Conservation (phyloP, 768 basidiomycete genomes). For the Tricholoma furcatifolium region DNA sequence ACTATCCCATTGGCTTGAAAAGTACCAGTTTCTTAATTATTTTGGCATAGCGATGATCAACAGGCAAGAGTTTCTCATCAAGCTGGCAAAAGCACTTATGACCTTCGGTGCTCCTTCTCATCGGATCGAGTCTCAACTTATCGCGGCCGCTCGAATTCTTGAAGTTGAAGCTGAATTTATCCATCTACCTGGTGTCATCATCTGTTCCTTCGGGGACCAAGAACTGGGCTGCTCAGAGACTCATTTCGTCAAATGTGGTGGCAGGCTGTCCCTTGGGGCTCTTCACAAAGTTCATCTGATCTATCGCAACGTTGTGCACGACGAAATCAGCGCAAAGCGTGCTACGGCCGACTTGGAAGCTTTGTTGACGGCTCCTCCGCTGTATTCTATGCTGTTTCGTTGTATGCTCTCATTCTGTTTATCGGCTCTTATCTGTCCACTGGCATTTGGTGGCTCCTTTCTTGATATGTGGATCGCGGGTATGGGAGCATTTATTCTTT, state of each 20-base stretch:
- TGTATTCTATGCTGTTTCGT: slow-evolving; percentile 62
- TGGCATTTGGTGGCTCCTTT: slow-evolving; percentile 83
- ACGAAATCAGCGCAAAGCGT: slow-evolving; percentile 81
- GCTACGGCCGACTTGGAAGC: slow-evolving; percentile 64
- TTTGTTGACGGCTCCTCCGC: slow-evolving; percentile 61
- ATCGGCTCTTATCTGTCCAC: slow-evolving; percentile 77
- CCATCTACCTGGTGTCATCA: slow-evolving; percentile 77
- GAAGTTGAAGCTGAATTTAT: slow-evolving; percentile 93
- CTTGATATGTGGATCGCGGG: slow-evolving; percentile 87
- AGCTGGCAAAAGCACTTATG: slow-evolving; percentile 85
- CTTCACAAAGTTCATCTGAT: slow-evolving; percentile 83
- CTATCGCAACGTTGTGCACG: slow-evolving; percentile 88
- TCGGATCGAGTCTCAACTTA: slow-evolving; percentile 89
- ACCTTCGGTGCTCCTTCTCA: slow-evolving; percentile 92
- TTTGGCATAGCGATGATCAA: slow-evolving; percentile 62
- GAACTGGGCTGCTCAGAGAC: slow-evolving; percentile 90
- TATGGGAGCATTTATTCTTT: slow-evolving; percentile 61
- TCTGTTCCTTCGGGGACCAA: slow-evolving; percentile 87
- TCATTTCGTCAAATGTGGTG: slow-evolving; percentile 80
- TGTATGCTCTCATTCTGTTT: slow-evolving; percentile 68
- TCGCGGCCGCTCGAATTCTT: slow-evolving; percentile 84
- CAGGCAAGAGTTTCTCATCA: slow-evolving; percentile 84
- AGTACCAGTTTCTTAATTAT: slow-evolving; percentile 12
- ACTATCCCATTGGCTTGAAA: slow-evolving; percentile 14
- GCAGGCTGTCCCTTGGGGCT: slow-evolving; percentile 77